phyloP scores from a whole-genome alignment of 2,329 filamentous ascomycete species.

The Phialophora tarda region DNA sequence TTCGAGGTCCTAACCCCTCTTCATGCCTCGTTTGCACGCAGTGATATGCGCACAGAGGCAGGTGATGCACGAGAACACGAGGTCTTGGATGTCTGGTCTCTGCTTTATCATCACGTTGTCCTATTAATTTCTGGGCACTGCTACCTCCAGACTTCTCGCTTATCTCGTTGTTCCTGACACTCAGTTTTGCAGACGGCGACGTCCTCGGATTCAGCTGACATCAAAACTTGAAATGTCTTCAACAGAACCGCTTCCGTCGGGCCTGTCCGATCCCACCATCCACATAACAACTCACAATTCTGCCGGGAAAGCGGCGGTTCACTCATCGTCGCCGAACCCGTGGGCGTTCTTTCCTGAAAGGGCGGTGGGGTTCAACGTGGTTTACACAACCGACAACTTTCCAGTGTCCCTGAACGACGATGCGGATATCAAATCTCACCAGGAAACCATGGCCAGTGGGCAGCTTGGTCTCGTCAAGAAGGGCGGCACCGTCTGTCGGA shows the following conservation, averaged over 20 bases:
- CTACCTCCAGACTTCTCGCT: not conserved
- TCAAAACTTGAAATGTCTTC: slow-evolving; percentile 7
- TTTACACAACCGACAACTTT: slow-evolving; percentile 17
- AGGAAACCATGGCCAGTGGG: slow-evolving; percentile 20
- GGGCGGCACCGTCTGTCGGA: slow-evolving; percentile 22
- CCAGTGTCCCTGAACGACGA: slow-evolving; percentile 27
- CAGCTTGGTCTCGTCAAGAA: slow-evolving; percentile 22
- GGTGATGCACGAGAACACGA: not conserved
- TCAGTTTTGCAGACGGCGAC: not conserved
- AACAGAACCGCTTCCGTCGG: slow-evolving; percentile 10
- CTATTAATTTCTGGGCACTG: not conserved
- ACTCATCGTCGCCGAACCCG: slow-evolving; percentile 16
- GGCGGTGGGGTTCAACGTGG: slow-evolving; percentile 21
- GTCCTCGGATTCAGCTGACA: not conserved
- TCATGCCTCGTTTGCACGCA: not conserved
- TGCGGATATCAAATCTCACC: slow-evolving; percentile 21
- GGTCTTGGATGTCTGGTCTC: not conserved
- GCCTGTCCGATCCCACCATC: slow-evolving; percentile 19
- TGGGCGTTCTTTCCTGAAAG: slow-evolving; percentile 21
- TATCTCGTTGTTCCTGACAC: not conserved
- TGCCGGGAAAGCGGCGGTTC: slow-evolving; percentile 14
- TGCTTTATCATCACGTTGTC: not conserved
- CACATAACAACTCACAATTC: slow-evolving; percentile 26
- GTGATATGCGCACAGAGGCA: not conserved
- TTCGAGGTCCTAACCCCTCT: not conserved